phyloP scores from a whole-genome alignment of 371 early-diverging fungal genomes.

The Lichtheimia hyalospora region DNA sequence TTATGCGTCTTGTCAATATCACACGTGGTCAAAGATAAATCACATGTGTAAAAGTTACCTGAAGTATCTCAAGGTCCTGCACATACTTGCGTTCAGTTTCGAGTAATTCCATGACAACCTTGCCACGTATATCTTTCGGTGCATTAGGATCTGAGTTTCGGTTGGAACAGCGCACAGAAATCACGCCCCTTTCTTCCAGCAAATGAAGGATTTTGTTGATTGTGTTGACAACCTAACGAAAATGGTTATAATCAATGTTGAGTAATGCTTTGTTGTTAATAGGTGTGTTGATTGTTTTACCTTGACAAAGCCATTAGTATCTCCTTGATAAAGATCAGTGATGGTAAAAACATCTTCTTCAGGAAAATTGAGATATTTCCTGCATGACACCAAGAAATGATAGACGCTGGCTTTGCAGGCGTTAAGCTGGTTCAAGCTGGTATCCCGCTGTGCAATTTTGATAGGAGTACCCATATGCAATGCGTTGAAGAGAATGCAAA shows the following conservation, averaged over 20 bases:
- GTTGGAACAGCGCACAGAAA: conserved; percentile 54
- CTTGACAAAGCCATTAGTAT: conserved; percentile 95
- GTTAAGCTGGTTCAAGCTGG: conserved; percentile 66
- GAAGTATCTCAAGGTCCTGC: conserved; percentile 84
- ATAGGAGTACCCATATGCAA: conserved; percentile 58
- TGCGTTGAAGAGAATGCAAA: conserved; percentile 84
- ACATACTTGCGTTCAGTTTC: conserved; percentile 96
- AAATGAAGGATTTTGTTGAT: conserved; percentile 68
- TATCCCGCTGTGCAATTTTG: conserved; percentile 56
- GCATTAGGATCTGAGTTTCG: conserved; percentile 60
- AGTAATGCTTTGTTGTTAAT: not conserved
- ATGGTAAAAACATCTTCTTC: conserved; percentile 88
- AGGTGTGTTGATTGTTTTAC: conserved; percentile 43
- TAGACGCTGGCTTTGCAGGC: conserved; percentile 85
- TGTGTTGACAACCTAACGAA: conserved; percentile 60
- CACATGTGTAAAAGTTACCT: conserved; percentile 38
- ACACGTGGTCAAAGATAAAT: too few relatives aligned
- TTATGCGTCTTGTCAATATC: conserved; percentile 4
- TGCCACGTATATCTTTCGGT: conserved; percentile 82
- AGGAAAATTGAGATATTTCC: conserved; percentile 61
- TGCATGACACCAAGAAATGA: conserved; percentile 76
- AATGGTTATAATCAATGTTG: conserved; percentile 3
- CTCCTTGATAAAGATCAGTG: conserved; percentile 87
- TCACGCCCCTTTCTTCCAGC: conserved; percentile 68
- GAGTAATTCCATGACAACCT: conserved; percentile 85